Percentiles rank a stretch among this genome's conserved stretches.
Evolutionary conservation across 1,139 yeast genomes (phyloP).

Genomic region (Suzukiozyma palmioleophila): DNA sequence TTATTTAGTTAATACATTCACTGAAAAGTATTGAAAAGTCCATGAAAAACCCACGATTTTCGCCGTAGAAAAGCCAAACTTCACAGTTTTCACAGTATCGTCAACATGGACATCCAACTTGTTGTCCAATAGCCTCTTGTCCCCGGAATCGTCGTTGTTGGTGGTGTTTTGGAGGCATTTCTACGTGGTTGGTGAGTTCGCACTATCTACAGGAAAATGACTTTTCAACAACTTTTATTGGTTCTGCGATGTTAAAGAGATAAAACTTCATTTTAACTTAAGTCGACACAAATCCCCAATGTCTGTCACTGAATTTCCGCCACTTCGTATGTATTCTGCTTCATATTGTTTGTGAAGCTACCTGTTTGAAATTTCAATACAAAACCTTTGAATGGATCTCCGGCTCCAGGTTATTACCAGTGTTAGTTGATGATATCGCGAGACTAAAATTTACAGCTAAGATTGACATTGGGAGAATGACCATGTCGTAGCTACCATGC

Average conservation of each 20-base stretch:
- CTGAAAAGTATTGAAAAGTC: too few relatives aligned
- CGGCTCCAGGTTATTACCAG: too few relatives aligned
- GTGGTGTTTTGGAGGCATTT: neutral
- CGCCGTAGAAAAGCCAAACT: too few relatives aligned
- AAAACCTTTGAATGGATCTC: too few relatives aligned
- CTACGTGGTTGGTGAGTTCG: neutral
- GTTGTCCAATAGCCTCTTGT: neutral
- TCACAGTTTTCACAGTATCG: too few relatives aligned
- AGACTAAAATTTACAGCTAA: too few relatives aligned
- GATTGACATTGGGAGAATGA: too few relatives aligned
- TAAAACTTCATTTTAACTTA: neutral
- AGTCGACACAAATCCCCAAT: conserved; percentile 13
- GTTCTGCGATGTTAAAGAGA: conserved; percentile 1
- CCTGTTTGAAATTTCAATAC: too few relatives aligned
- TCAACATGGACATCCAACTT: neutral
- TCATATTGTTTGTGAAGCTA: too few relatives aligned
- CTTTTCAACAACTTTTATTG: conserved; percentile 3
- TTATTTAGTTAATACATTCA: neutral
- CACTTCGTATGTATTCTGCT: conserved; percentile 40
- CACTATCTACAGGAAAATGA: conserved; percentile 3
- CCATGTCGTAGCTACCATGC: too few relatives aligned
- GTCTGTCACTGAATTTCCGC: conserved; percentile 49
- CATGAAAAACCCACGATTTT: too few relatives aligned
- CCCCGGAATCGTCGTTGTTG: neutral
- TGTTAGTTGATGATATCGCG: too few relatives aligned